Evolutionary conservation across 192 early-diverging fungal genomes (phyloP).

Genomic region (Entrophospora sp.): DNA sequence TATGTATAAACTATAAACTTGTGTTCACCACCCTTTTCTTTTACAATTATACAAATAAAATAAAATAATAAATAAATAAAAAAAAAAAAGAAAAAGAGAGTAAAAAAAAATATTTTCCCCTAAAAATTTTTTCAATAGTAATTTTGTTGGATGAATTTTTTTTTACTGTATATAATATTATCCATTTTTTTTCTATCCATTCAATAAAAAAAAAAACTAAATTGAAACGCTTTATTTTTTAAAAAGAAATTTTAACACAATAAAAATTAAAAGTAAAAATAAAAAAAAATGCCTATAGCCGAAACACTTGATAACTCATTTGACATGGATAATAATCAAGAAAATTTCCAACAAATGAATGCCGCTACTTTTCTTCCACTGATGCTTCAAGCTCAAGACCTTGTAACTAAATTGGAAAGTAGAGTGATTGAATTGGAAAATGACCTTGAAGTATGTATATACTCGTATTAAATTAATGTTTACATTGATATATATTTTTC

Average conservation of each 20-base stretch:
- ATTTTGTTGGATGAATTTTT: too few relatives aligned
- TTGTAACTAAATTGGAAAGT: constrained; percentile 34
- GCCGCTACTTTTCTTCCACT: constrained; percentile 26
- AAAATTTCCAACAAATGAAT: background rate
- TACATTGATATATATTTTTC: background rate
- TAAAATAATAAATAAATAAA: too few relatives aligned
- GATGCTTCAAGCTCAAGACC: constrained; percentile 37
- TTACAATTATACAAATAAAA: too few relatives aligned
- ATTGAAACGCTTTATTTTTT: background rate
- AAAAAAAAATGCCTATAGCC: background rate
- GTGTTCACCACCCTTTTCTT: too few relatives aligned
- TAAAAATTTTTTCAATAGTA: too few relatives aligned
- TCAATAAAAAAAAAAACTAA: too few relatives aligned
- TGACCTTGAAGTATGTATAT: constrained; percentile 21
- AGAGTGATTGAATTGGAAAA: constrained; percentile 36
- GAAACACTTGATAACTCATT: background rate
- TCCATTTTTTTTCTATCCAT: too few relatives aligned
- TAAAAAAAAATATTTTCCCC: too few relatives aligned
- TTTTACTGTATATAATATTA: too few relatives aligned
- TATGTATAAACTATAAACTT: too few relatives aligned
- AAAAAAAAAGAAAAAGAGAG: too few relatives aligned
- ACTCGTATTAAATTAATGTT: background rate
- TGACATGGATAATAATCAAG: background rate
- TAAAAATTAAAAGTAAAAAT: background rate
- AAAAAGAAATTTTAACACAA: background rate